A percentile compares a stretch with the other conserved stretches of the same genome.
Conservation (phyloP, 2,329 filamentous ascomycete genomes). For the Aspergillus ruber region DNA sequence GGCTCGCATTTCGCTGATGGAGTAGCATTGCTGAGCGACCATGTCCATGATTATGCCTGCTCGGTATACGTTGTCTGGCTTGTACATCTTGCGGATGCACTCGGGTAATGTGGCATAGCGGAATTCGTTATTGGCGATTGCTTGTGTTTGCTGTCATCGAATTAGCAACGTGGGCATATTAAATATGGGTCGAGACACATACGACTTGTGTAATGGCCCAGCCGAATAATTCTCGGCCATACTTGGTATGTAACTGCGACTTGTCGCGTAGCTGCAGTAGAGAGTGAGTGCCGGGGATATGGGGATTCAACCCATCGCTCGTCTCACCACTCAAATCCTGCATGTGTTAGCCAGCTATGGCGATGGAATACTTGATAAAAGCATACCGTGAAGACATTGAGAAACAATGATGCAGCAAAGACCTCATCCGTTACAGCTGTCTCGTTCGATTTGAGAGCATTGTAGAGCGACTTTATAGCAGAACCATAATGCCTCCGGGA, state of each 20-base stretch:
- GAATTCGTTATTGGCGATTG: background rate
- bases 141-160: background rate
- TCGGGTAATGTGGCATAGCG: background rate
- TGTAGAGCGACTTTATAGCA: background rate
- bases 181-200: background rate
- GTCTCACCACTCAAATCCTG: background rate
- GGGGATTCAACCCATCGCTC: background rate
- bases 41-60: background rate
- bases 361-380: background rate
- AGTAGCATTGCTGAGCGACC: background rate
- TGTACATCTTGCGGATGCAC: background rate
- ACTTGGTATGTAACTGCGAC: background rate
- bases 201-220: background rate
- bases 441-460: background rate
- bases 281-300: background rate
- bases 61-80: background rate
- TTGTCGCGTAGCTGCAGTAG: background rate
- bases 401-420: background rate
- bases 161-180: background rate
- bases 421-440: background rate
- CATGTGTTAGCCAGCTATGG: background rate
- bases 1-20: background rate
- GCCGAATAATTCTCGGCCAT: background rate
- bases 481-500: background rate
- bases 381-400: background rate